Evolutionary conservation across 108 stramenopile species (phyloP), one percentile per base, ranked within the genome.

Genomic region (Seminavis robusta): DNA sequence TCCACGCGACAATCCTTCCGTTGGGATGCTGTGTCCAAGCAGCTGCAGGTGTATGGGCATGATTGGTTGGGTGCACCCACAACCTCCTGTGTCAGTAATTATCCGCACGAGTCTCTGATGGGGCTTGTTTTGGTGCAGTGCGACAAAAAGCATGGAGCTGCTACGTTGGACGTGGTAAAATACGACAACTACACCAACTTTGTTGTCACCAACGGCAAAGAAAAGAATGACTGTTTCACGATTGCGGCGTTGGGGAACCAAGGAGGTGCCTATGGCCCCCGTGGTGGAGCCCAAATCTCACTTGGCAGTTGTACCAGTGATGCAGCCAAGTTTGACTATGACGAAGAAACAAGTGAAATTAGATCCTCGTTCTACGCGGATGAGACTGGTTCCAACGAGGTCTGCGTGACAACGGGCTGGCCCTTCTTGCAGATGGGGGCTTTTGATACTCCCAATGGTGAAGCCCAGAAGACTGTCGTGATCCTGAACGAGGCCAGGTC

Each of bases 321-420:
- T 47, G 66, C 74, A 11, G 79, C 86, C 16, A 51, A 69, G 42
- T 88, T 84, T 87, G 52, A 52, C 6, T 63, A 72, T 36, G 60
- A 71, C 45, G 41, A 52, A 36, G 37, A 47, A 10, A 71, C 61
- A 23, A 81, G 83, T 28, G 87, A 92, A 65, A 71, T 85, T 25
- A 64, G 63, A 20, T 86, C 90, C 15, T 30, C 46, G 20, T 76
- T 53, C 45, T 74, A 77, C 26, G 24, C 19, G 6, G 27, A 33
- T 20, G 36, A 55, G 1, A 61, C 63, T 9, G 65, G 65, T 4
- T 44, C 64, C 19, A 77, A 73, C 27, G 73, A 80, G 42, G 83
- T 86, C 0, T 94, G 92, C 66, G 65, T 94, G 65, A 94, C 92
- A 21, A 90, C 92, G 15, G 92, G 92, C 2, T 94, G 92, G 92